These are phyloP conservation scores for Amanita pallidorosea DNA, from an alignment of 768 basidiomycete species.

Conservation along the genomic window DNA sequence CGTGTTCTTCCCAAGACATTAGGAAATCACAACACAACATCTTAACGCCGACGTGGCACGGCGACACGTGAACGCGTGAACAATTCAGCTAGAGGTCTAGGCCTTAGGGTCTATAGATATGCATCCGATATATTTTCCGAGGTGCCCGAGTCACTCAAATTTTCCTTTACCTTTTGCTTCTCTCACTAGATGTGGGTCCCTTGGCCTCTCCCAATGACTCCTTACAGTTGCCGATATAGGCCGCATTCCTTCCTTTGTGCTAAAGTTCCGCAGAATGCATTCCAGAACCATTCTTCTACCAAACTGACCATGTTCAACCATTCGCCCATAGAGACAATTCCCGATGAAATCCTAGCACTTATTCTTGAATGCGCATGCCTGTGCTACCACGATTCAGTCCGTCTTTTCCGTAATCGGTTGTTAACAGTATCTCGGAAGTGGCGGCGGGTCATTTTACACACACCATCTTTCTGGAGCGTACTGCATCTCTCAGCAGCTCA, in stretches of 20 bases:
- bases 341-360: conserved; percentile 6
- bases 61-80: too few relatives aligned
- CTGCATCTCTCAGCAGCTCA: conserved; percentile 17
- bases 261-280: too few relatives aligned
- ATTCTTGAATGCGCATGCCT: conserved; percentile 12
- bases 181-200: background rate
- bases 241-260: background rate
- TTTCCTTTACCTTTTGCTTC: too few relatives aligned
- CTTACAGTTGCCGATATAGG: background rate
- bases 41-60: too few relatives aligned
- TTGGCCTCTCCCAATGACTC: background rate
- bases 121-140: too few relatives aligned
- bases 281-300: background rate
- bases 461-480: conserved; percentile 22
- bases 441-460: conserved; percentile 14
- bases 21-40: too few relatives aligned
- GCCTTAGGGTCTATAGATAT: too few relatives aligned
- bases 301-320: background rate
- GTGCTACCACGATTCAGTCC: conserved; percentile 4
- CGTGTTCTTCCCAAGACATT: too few relatives aligned
- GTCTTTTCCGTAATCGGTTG: conserved; percentile 11
- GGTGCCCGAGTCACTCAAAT: too few relatives aligned
- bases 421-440: conserved; percentile 15
- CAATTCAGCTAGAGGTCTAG: too few relatives aligned
- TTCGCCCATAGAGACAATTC: background rate